These are phyloP conservation scores for Ceratobasidium sp. DNA, from an alignment of 1,284 basidiomycete genomes.

Conservation along the genomic window DNA sequence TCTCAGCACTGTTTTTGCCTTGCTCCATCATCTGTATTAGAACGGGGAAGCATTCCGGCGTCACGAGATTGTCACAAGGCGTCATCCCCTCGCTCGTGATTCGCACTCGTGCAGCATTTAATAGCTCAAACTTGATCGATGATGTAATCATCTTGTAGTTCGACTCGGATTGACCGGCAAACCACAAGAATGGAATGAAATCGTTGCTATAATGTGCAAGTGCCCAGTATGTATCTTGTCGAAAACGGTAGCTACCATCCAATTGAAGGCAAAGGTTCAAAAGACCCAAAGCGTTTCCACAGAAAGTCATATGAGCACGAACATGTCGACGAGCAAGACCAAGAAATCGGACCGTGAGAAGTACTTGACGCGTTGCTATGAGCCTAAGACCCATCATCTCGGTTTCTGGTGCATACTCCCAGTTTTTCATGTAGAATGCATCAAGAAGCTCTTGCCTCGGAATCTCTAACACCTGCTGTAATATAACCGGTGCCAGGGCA, in stretches of 20 bases:
- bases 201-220: background rate
- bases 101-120: background rate
- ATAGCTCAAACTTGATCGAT: background rate
- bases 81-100: too few relatives aligned
- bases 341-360: background rate
- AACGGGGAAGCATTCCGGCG: background rate
- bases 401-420: background rate
- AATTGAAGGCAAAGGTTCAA: background rate
- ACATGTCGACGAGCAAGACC: background rate
- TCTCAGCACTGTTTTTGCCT: background rate
- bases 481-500: background rate
- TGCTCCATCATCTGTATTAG: slow-evolving; percentile 24
- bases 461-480: background rate
- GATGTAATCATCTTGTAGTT: background rate
- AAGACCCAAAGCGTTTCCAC: background rate
- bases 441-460: background rate
- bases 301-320: background rate
- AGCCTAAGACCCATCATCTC: background rate
- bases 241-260: background rate
- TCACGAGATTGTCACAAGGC: background rate
- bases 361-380: background rate
- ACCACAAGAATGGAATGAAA: background rate
- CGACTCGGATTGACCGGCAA: background rate
- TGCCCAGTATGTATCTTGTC: background rate
- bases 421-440: background rate